These are phyloP conservation scores for Alternaria dauci DNA, from an alignment of 2,329 filamentous ascomycete species.

Conservation along the genomic window DNA sequence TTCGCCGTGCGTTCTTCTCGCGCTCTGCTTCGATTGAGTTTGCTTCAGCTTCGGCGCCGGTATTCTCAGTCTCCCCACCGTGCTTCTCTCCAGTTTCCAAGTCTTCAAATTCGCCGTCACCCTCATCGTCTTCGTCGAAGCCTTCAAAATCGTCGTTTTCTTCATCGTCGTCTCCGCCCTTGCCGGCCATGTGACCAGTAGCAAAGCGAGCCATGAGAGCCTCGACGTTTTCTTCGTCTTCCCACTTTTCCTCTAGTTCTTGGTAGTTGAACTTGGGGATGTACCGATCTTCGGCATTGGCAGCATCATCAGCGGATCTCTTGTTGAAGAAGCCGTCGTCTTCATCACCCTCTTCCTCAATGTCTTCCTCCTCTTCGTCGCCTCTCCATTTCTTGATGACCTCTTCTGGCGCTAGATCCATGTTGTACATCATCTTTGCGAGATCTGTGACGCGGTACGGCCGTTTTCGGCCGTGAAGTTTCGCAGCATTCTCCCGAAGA, in stretches of 20 bases:
- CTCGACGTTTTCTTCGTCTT: slow-evolving; percentile 78
- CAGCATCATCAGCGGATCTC: slow-evolving; percentile 59
- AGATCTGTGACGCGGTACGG: slow-evolving; percentile 83
- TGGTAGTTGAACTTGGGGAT: slow-evolving; percentile 84
- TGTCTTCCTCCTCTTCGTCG: slow-evolving; percentile 62
- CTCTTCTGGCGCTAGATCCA: slow-evolving; percentile 75
- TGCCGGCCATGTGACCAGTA: slow-evolving; percentile 66
- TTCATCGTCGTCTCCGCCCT: slow-evolving; percentile 40
- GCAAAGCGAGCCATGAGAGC: slow-evolving; percentile 78
- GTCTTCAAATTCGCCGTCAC: slow-evolving; percentile 85
- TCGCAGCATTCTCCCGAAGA: slow-evolving; percentile 76
- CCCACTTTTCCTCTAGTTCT: slow-evolving; percentile 85
- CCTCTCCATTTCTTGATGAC: slow-evolving; percentile 84
- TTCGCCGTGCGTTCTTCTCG: slow-evolving; percentile 86
- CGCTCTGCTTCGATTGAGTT: slow-evolving; percentile 82
- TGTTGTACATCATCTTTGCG: slow-evolving; percentile 87
- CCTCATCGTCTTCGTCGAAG: slow-evolving; percentile 68
- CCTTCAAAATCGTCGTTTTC: slow-evolving; percentile 66
- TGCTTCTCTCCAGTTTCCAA: slow-evolving; percentile 77
- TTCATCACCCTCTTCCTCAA: slow-evolving; percentile 66
- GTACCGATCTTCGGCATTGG: slow-evolving; percentile 73
- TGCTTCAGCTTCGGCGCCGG: slow-evolving; percentile 55
- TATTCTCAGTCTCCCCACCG: slow-evolving; percentile 50
- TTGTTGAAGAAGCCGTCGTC: slow-evolving; percentile 72
- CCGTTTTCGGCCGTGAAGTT: slow-evolving; percentile 72